phyloP scores from a whole-genome alignment of 139 green algal species.

The Auxenochlorella pyrenoidosa region DNA sequence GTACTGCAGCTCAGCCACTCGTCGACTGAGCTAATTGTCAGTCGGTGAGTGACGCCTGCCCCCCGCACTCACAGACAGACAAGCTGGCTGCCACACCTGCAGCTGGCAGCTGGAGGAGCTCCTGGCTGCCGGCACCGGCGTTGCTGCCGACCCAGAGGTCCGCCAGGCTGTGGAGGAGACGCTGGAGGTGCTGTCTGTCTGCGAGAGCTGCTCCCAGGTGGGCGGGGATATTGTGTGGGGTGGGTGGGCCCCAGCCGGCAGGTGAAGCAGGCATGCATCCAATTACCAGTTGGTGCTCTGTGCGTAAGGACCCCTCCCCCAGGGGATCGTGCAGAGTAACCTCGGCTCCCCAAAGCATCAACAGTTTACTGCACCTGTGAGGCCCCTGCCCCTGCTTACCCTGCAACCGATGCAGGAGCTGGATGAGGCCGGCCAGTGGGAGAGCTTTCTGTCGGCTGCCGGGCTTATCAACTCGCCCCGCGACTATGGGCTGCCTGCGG shows the following conservation, averaged over 20 bases:
- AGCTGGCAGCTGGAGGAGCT: constrained; percentile 10
- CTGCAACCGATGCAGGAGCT: background rate
- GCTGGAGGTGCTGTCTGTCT: background rate
- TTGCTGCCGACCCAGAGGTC: background rate
- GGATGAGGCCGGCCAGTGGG: background rate
- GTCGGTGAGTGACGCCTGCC: too few species aligned
- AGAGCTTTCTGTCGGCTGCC: background rate
- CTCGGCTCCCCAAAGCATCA: too few species aligned
- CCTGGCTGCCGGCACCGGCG: background rate
- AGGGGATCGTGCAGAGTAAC: too few species aligned
- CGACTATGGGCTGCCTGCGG: background rate
- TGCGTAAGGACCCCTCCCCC: too few species aligned
- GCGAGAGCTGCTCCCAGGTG: constrained; percentile 8
- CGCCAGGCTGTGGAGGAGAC: background rate
- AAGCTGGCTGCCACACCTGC: background rate
- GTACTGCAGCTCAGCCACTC: too few species aligned
- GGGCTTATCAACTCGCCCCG: background rate
- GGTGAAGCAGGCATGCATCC: too few species aligned
- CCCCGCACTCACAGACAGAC: too few species aligned
- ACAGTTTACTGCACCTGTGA: too few species aligned
- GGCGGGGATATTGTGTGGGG: too few species aligned
- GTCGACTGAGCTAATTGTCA: too few species aligned
- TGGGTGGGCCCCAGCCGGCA: too few species aligned
- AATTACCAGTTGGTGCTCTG: too few species aligned
- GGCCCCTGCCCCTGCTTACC: background rate